Base-by-base conservation (phyloP, 495 filamentous ascomycete genomes). In the Tuber brumale region DNA sequence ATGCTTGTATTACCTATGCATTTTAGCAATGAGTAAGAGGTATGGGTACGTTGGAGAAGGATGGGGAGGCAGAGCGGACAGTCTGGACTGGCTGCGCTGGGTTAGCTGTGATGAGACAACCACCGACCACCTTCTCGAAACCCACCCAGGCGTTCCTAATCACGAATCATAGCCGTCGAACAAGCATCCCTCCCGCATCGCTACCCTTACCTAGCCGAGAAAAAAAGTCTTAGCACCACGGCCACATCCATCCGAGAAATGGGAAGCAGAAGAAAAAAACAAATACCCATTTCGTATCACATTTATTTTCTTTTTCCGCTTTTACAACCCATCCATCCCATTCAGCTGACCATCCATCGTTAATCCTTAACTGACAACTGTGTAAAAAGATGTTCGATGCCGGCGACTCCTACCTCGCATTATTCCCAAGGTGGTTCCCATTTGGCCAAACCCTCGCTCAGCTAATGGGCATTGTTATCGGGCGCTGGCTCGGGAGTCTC, bases 401-500 rank as follows among this genome's bases (percentile, higher is more conserved):
- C 7, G 86, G 87, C 12, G 87, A 82, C 45, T 82, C 83, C n/a
- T 88, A 87, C 75, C 80, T 86, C 1, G 57, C 57, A 14, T 83
- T 85, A 0, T 76, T 86, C 1, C 87, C 87, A 0, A 78, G 75
- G 16, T 88, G 85, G 85, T 75, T 88, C 14, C 87, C 87, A 1
- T 86, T 87, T 51, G 78, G 86, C 10, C 79, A 76, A 8, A 80
- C 76, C 8, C 46, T 86, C 19, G 83, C 84, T 42, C 83, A 83
- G 73, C 84, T 76, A 61, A 76, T 83, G 70, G 83, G 86, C 3
- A 84, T 88, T 23, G 76, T 87, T 31, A 66, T 88, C 41, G 87
- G 87, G 27, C 83, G 87, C 39, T 88, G 87, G 86, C 76, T 88
- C 35, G 87, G 86, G 37, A 85, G 83, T 2, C 69, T 87, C n/a